phyloP scores from a whole-genome alignment of 805 yeast species.

The Candida methanosorbosa region DNA sequence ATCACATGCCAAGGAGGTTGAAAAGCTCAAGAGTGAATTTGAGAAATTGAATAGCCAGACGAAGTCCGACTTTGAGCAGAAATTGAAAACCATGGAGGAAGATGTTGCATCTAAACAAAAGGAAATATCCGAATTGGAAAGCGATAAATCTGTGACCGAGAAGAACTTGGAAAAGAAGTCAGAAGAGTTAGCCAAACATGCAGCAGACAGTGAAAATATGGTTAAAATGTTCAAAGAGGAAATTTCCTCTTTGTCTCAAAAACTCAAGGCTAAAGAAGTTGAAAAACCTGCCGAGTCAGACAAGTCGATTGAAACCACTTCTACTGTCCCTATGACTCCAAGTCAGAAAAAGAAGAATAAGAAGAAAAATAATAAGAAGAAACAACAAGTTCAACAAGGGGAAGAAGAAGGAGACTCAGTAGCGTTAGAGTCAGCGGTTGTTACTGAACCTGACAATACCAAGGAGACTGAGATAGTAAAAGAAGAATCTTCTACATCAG shows the following conservation, averaged over 20 bases:
- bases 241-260: not conserved
- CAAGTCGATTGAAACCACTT: not conserved
- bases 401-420: constrained; percentile 8
- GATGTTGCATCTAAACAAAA: not conserved
- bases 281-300: constrained; percentile 10
- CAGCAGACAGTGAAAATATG: not conserved
- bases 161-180: not conserved
- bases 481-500: not conserved
- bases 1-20: too few species aligned
- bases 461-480: not conserved
- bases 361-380: constrained; percentile 10
- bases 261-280: not conserved
- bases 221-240: not conserved
- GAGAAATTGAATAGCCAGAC: not conserved
- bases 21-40: not conserved
- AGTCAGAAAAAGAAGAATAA: constrained; percentile 7
- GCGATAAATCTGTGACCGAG: not conserved
- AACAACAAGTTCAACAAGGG: constrained; percentile 6
- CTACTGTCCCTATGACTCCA: constrained; percentile 1
- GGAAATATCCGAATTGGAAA: not conserved
- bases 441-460: not conserved
- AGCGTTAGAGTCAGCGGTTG: constrained; percentile 4
- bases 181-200: not conserved
- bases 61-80: not conserved
- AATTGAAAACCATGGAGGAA: not conserved